phyloP scores from a whole-genome alignment of 352 stramenopile species.

The Phytophthora tubulina region DNA sequence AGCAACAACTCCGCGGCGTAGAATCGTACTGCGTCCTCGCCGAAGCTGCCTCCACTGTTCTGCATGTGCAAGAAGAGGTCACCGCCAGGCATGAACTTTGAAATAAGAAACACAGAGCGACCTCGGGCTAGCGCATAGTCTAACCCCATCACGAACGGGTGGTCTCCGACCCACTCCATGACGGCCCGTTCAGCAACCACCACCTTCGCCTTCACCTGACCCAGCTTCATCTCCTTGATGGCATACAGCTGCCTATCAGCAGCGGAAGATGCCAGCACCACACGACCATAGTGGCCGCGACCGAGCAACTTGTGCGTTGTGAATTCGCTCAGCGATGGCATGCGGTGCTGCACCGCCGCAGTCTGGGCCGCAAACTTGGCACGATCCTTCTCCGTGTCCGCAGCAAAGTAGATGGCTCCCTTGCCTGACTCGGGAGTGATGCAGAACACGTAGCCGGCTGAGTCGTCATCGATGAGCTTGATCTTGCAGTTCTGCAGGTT shows the following conservation, averaged over 20 bases:
- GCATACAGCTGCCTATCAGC: constrained; percentile 74
- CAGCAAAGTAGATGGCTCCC: constrained; percentile 76
- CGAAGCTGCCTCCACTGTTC: constrained; percentile 84
- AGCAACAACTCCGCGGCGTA: constrained; percentile 87
- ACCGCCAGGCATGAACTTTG: constrained; percentile 98
- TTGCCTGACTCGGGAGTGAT: constrained; percentile 77
- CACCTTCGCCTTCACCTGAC: constrained; percentile 88
- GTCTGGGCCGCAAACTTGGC: constrained; percentile 77
- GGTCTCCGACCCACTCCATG: constrained; percentile 87
- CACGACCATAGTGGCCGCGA: constrained; percentile 86
- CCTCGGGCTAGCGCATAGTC: constrained; percentile 96
- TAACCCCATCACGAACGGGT: constrained; percentile 98
- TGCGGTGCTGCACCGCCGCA: constrained; percentile 66
- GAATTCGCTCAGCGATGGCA: constrained; percentile 71
- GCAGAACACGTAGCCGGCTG: constrained; percentile 80
- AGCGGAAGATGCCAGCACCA: constrained; percentile 66
- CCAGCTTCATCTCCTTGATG: constrained; percentile 92
- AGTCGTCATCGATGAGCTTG: constrained; percentile 83
- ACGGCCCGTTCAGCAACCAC: constrained; percentile 85
- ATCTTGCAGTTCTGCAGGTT: constrained; percentile 83
- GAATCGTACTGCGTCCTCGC: constrained; percentile 81
- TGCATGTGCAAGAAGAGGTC: constrained; percentile 95
- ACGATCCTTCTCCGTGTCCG: constrained; percentile 87
- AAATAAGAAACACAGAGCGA: constrained; percentile 97
- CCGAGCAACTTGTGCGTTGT: constrained; percentile 85